These are phyloP conservation scores for Bruguiera parviflora DNA, from an alignment of 345 rosid species.

Conservation along the genomic window DNA sequence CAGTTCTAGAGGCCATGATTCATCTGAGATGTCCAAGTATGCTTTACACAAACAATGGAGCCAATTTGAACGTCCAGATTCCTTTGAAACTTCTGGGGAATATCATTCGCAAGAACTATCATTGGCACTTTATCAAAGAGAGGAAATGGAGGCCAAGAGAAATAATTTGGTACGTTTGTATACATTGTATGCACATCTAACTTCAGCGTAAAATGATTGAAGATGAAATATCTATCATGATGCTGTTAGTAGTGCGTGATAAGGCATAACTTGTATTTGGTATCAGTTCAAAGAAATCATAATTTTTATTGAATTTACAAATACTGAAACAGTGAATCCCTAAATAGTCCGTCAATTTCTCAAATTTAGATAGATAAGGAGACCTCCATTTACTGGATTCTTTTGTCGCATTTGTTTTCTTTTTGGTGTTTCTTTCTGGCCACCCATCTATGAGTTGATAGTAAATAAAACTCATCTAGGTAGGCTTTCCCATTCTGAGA, in stretches of 20 bases:
- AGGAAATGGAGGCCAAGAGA: constrained; percentile 57
- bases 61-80: constrained; percentile 77
- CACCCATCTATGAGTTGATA: too few relatives aligned
- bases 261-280: neutral
- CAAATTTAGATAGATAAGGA: neutral
- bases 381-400: neutral
- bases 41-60: constrained; percentile 66
- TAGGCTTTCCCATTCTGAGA: too few relatives aligned
- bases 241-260: neutral
- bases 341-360: neutral
- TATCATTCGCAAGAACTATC: constrained; percentile 89
- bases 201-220: constrained; percentile 9
- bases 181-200: constrained; percentile 27
- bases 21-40: constrained; percentile 50
- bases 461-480: too few relatives aligned
- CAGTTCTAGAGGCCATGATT: constrained; percentile 53
- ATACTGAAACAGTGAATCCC: neutral
- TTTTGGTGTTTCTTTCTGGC: too few relatives aligned
- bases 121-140: constrained; percentile 60
- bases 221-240: constrained; percentile 10
- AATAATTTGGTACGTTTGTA: constrained; percentile 61
- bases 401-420: neutral
- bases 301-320: neutral
- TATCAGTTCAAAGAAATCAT: neutral
- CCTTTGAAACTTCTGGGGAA: constrained; percentile 80